Evolutionary conservation across 179 eudicot genomes (phyloP), one percentile per base, ranked within the genome.

Genomic region (Nepenthes alata): DNA sequence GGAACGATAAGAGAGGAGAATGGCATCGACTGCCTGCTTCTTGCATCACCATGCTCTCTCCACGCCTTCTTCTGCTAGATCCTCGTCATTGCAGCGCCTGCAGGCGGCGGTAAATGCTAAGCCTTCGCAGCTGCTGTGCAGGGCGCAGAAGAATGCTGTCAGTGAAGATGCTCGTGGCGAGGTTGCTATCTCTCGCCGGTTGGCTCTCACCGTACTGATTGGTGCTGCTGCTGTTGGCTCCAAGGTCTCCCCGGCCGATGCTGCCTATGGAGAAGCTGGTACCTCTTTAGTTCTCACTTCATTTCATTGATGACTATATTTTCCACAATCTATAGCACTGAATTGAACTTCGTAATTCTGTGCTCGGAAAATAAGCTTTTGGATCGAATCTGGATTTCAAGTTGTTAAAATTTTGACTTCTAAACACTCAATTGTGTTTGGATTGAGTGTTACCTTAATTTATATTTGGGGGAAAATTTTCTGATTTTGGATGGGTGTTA

Each of bases 201-300:
- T 86, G 79, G 97, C 95, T 7, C 83, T 91, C 25, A 80, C 91
- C 47, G 71, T 84, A 47, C 87, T 91, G 11, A 70, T 91, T 67
- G 97, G 97, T 48, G 87, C 91, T 44, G 95, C 96, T 49, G 97
- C 96, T 35, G 75, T 86, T 54, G 96, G 83, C 15, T 75, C 95
- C 35, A 91, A 79, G 85, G 96, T 85, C 57, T 76, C 83, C 44
- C 96, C 96, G n/a, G 97, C 96, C 39, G 87, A 85, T 59, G 97
- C 97, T n/a, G 97, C 95, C 44, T 91, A 89, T 61, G 98, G 98
- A 15, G 94, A 89, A 85, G 75, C 97, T 47, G 98, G 98, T 93
- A 82, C 34, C 14, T 4, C 41, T 48, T 2, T 38, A 16, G 13
- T 37, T 10, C 35, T 5, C 52, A 5, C 1, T 25, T 25, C 25